Evolutionary conservation across 2,329 filamentous ascomycete genomes (phyloP), one percentile per base, ranked within the genome.

Genomic region (Exserohilum rostratum): DNA sequence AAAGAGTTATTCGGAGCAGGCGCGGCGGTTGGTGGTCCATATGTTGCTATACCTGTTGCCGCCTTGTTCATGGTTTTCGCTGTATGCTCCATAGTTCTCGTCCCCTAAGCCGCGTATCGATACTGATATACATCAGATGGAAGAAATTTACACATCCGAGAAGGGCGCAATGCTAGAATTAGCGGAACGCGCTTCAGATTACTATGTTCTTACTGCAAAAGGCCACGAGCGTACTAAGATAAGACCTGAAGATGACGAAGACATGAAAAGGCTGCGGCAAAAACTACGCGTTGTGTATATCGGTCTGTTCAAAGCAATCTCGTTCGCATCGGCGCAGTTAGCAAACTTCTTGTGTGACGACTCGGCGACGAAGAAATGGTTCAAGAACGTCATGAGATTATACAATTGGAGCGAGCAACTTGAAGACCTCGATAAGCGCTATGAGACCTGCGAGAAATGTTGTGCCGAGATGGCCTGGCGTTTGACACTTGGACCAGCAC

Each of bases 361-460:
- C 12, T 60, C 46, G 6, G 31, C 9, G 10, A n/a, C 45, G 6
- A 47, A 38, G 37, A 53, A 63, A 12, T 58, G 49, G 33, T 3
- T 65, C 39, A 64, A 60, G 42, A 58, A 58, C 17, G 17, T 58
- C 1, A 48, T 48, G 15, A 65, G 57, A 29, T 46, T 55, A 39
- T 65, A 62, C 31, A 59, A 64, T 15, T 65, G 62, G 62, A 55
- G 35, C n/a, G 57, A 53, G 13, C 56, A 62, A 27, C 47, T 63
- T 2, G 46, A 58, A 35, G 51, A 59, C 0, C 47, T 65, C n/a
- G 40, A 55, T 13, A 48, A 55, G 18, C 47, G 55, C 13, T 33
- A 58, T 17, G 25, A 40, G 6, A 42, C 48, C 5, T 51, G 60
- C 31, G 42, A 29, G 9, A 37, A 53, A 9, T 60, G 52, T 31